A percentile compares a stretch with the other conserved stretches of the same genome.
Conservation (phyloP, 805 yeast genomes). For the Trichomonascus vanleenenianus region DNA sequence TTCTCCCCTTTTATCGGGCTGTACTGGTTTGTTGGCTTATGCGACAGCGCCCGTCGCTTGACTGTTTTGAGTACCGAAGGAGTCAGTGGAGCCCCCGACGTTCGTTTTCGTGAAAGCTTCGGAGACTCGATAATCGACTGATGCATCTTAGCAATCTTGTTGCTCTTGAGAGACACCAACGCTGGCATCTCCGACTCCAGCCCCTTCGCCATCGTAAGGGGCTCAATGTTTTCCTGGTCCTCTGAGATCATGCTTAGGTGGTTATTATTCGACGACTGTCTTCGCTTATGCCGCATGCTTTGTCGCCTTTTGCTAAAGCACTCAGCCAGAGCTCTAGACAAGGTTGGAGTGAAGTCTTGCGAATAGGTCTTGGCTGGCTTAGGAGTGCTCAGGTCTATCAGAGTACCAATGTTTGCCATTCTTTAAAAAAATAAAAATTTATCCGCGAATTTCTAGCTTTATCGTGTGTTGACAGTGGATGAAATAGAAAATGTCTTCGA, state of each 20-base stretch:
- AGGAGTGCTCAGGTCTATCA: constrained; percentile 18
- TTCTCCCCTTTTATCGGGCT: too few relatives aligned
- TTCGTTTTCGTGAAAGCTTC: constrained; percentile 5
- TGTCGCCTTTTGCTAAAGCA: constrained; percentile 13
- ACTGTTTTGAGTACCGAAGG: constrained; percentile 7
- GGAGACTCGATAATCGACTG: background rate
- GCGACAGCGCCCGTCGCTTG: constrained; percentile 7
- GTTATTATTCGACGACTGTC: background rate
- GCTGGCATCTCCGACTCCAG: background rate
- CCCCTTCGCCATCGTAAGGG: background rate
- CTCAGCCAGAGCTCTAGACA: constrained; percentile 15
- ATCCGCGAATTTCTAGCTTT: too few relatives aligned
- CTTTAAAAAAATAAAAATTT: background rate
- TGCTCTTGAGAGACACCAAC: background rate
- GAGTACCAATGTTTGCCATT: background rate
- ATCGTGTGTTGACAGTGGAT: too few relatives aligned
- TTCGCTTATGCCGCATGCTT: constrained; percentile 9
- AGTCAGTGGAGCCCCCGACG: constrained; percentile 12
- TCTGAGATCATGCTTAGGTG: background rate
- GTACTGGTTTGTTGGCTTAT: background rate
- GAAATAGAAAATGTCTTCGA: too few relatives aligned
- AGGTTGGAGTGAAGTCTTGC: constrained; percentile 17
- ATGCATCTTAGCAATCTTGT: background rate
- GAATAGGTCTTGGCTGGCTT: constrained; percentile 1
- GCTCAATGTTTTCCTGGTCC: background rate